Conservation (phyloP, 495 filamentous ascomycete genomes). For the Penicillium waksmanii region DNA sequence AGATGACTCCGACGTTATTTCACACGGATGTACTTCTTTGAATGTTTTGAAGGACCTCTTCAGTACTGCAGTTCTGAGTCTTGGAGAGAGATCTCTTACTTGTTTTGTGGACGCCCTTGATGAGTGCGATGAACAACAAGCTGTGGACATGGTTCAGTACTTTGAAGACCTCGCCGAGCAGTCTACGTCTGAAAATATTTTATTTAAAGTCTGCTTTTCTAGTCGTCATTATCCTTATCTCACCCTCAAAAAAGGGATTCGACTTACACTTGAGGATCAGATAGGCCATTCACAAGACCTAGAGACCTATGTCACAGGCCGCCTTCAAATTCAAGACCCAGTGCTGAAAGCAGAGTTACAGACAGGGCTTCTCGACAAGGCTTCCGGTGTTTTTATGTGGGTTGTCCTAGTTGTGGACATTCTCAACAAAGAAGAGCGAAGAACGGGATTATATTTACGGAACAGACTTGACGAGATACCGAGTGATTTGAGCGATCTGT, state of each 20-base stretch:
- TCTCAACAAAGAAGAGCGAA: slow-evolving; percentile 41
- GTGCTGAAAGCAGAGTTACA: slow-evolving; percentile 16
- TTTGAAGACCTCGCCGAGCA: slow-evolving; percentile 38
- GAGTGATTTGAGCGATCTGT: slow-evolving; percentile 38
- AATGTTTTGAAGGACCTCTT: slow-evolving; percentile 28
- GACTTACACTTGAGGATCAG: slow-evolving; percentile 34
- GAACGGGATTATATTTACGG: slow-evolving; percentile 26
- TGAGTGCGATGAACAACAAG: slow-evolving; percentile 42
- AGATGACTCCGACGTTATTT: slow-evolving; percentile 19
- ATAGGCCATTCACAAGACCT: slow-evolving; percentile 34
- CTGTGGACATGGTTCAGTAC: slow-evolving; percentile 40
- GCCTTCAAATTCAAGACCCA: slow-evolving; percentile 15
- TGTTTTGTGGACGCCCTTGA: slow-evolving; percentile 48
- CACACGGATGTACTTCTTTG: slow-evolving; percentile 4
- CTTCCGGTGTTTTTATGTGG: slow-evolving; percentile 55
- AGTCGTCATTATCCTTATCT: slow-evolving; percentile 57
- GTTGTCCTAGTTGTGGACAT: slow-evolving; percentile 49
- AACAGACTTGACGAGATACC: slow-evolving; percentile 40
- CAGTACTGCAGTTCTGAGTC: slow-evolving; percentile 16
- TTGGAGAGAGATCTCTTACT: slow-evolving; percentile 24
- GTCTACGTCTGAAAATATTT: not conserved
- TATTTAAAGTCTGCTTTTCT: slow-evolving; percentile 46
- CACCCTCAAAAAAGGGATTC: slow-evolving; percentile 32
- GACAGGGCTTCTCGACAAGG: slow-evolving; percentile 38
- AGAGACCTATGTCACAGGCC: slow-evolving; percentile 23